Base-by-base conservation (phyloP, 495 filamentous ascomycete genomes). In the Podospora pseudoanserina region DNA sequence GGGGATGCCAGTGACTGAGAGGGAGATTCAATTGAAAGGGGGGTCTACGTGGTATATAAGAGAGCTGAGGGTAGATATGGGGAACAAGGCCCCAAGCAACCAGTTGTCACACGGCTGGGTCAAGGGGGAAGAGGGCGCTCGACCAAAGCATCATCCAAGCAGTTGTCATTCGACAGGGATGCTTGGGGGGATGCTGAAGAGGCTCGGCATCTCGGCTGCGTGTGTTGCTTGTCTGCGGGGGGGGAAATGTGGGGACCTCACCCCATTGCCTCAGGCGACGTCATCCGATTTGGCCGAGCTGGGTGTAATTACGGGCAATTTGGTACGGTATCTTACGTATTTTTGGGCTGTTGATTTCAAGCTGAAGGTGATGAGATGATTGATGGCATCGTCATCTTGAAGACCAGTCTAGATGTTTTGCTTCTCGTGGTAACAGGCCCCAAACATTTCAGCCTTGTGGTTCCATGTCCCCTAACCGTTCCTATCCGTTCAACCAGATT, bases 111-210 rank as follows among this genome's bases (percentile, higher is more conserved):
- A 32, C 61, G 49, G 16, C 16, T 39, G 18, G 27, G n/a, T 19
- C 34, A 28, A 39, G 13, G n/a, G 27, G 27, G 32, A 18, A 11
- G 23, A 58, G 13, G 18, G n/a, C 27, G 34, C n/a, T 49, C 28
- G n/a, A 27, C 34, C 30, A 63, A 63, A 63, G 60, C 60, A 62
- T 27, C 4, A 18, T 39, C 61, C 61, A 63, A 7, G 61, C 28
- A 63, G 11, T 11, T 18, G 61, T 63, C 61, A 63, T 19, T 49
- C 30, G 61, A 58, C 55, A 26, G 55, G 55, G 55, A 58, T 19
- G 15, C 5, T 19, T 9, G 54, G 54, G 54, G 54, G 16, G 54
- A 56, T 18, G 54, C 13, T 19, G 18, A 58, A 26, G 23, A 58
- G 18, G 55, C n/a, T 58, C n/a, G 55, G 55, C n/a, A 26, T 7